Evolutionary conservation across 2,329 filamentous ascomycete species (phyloP).

Genomic region (Cladosporium austrohemisphaericum): DNA sequence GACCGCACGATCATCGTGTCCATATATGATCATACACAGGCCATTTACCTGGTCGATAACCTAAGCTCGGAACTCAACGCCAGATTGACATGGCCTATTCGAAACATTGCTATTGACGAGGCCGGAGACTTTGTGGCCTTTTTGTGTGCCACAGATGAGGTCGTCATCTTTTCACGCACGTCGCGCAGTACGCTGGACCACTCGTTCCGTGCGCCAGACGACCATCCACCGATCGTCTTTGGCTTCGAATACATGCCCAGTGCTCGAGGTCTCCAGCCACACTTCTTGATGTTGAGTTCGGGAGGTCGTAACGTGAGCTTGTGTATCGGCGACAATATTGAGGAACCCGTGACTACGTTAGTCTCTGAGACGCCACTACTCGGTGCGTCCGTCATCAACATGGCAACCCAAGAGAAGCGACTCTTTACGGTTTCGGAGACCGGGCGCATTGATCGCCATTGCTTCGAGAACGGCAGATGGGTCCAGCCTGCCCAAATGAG

Average conservation of each 20-base stretch:
- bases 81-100: conserved; percentile 31
- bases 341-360: conserved; percentile 1
- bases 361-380: conserved; percentile 25
- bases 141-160: conserved; percentile 54
- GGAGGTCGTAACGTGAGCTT: conserved; percentile 55
- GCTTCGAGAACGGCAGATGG: conserved; percentile 21
- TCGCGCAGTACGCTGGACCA: conserved; percentile 56
- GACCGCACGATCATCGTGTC: conserved; percentile 58
- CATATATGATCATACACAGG: conserved; percentile 20
- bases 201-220: conserved; percentile 53
- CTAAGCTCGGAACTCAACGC: conserved; percentile 21
- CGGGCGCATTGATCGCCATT: conserved; percentile 19
- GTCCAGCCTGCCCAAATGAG: conserved; percentile 7
- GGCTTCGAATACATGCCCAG: conserved; percentile 53
- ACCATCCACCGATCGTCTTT: conserved; percentile 59
- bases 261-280: conserved; percentile 30
- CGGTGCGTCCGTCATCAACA: conserved; percentile 24
- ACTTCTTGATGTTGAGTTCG: conserved; percentile 59
- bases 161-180: conserved; percentile 62
- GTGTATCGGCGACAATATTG: background rate
- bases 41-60: conserved; percentile 20
- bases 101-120: conserved; percentile 62
- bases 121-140: conserved; percentile 64
- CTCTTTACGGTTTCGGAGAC: conserved; percentile 26
- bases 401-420: conserved; percentile 14